Percentiles rank a stretch among this genome's conserved stretches.
phyloP scores from a whole-genome alignment of 345 rosid genomes.

The Populus alba region DNA sequence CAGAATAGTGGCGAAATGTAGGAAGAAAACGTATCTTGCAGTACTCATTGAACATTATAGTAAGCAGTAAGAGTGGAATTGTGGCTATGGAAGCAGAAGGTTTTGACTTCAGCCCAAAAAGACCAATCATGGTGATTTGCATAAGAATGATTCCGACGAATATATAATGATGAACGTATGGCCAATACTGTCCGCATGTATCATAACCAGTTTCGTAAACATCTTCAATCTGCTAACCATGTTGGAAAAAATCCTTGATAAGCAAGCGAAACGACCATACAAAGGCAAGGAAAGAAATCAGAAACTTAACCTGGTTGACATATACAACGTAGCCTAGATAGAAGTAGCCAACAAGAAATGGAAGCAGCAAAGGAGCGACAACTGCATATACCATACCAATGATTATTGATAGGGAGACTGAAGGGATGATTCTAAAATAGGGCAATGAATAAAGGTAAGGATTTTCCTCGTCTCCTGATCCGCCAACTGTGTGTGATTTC shows the following conservation, averaged over 20 bases:
- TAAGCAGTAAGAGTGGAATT: constrained; percentile 63
- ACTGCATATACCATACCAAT: constrained; percentile 86
- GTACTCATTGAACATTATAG: constrained; percentile 75
- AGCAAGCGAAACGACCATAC: not conserved
- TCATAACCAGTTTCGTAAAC: constrained; percentile 71
- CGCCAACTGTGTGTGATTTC: constrained; percentile 43
- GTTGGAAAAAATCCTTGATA: not conserved
- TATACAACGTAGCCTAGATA: constrained; percentile 72
- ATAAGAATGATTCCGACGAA: constrained; percentile 66
- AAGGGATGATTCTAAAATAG: constrained; percentile 72
- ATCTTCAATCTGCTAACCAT: constrained; percentile 58
- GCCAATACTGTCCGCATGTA: constrained; percentile 79
- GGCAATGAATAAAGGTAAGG: constrained; percentile 76
- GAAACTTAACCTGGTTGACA: constrained; percentile 65
- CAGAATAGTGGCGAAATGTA: constrained; percentile 46
- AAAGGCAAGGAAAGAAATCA: not conserved
- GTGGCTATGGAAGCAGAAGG: constrained; percentile 79
- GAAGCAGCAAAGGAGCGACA: constrained; percentile 75
- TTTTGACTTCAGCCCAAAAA: constrained; percentile 85
- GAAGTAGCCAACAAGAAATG: constrained; percentile 76
- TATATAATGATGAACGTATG: constrained; percentile 71
- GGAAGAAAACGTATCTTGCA: constrained; percentile 90
- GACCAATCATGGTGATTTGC: constrained; percentile 92
- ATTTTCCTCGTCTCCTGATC: constrained; percentile 45
- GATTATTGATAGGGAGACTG: constrained; percentile 61